A percentile compares a stretch with the other conserved stretches of the same genome.
Evolutionary conservation across 345 rosid genomes (phyloP).

Genomic region (Ailanthus altissimus): DNA sequence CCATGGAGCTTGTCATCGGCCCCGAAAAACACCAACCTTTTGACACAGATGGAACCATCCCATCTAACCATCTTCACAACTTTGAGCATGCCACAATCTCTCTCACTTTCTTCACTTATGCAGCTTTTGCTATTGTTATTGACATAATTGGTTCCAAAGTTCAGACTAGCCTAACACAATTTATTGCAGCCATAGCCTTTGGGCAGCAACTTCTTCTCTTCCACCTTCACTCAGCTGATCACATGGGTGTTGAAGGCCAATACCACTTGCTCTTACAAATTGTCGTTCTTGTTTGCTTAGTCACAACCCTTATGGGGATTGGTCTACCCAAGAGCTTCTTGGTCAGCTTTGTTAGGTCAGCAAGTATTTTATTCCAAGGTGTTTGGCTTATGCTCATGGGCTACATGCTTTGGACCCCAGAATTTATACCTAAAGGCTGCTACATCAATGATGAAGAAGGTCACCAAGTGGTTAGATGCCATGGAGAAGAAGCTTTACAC

Average conservation of each 20-base stretch:
- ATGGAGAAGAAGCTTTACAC: slow-evolving; percentile 44
- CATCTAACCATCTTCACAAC: slow-evolving; percentile 87
- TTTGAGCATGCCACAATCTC: slow-evolving; percentile 79
- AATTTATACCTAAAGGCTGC: slow-evolving; percentile 62
- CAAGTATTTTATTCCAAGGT: slow-evolving; percentile 71
- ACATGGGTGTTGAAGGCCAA: slow-evolving; percentile 81
- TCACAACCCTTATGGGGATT: slow-evolving; percentile 66
- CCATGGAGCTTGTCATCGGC: slow-evolving; percentile 80
- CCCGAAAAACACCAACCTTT: slow-evolving; percentile 77
- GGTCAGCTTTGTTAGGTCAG: slow-evolving; percentile 66
- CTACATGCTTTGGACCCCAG: slow-evolving; percentile 73
- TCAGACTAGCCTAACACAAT: slow-evolving; percentile 41
- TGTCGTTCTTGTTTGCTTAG: slow-evolving; percentile 49
- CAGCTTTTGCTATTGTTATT: slow-evolving; percentile 53
- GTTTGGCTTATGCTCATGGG: slow-evolving; percentile 78
- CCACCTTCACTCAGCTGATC: slow-evolving; percentile 81
- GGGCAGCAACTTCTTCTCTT: slow-evolving; percentile 72
- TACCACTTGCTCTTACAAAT: slow-evolving; percentile 77
- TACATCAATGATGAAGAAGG: slow-evolving; percentile 64
- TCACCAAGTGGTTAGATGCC: slow-evolving; percentile 66
- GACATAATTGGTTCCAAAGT: slow-evolving; percentile 43
- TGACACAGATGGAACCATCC: slow-evolving; percentile 74
- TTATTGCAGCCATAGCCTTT: slow-evolving; percentile 64
- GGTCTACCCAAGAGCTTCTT: slow-evolving; percentile 63
- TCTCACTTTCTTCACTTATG: slow-evolving; percentile 64